phyloP scores from a whole-genome alignment of 2,329 filamentous ascomycete genomes.

The Colletotrichum echinochloae region DNA sequence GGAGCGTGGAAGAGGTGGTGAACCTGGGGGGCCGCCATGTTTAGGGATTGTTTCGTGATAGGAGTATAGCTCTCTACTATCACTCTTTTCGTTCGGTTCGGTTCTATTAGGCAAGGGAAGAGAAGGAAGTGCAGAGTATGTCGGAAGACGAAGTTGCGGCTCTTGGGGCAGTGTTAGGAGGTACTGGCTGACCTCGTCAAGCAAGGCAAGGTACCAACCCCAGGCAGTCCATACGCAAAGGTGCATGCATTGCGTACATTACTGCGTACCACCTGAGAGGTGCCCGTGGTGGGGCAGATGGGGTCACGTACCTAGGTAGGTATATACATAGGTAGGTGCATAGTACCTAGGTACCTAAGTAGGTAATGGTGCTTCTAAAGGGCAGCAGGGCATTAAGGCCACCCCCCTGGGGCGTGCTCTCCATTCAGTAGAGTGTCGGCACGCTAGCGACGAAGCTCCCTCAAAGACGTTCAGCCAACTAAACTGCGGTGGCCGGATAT shows the following conservation, averaged over 20 bases:
- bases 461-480: constrained; percentile 7
- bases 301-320: neutral
- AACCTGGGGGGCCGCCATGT: constrained; percentile 88
- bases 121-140: constrained; percentile 2
- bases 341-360: neutral
- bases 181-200: constrained; percentile 19
- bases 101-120: constrained; percentile 7
- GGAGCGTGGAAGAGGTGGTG: constrained; percentile 97
- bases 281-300: constrained; percentile 36
- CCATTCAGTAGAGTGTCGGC: constrained; percentile 1
- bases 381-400: constrained; percentile 30
- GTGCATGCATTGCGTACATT: constrained; percentile 17
- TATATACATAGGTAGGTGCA: no score
- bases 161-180: constrained; percentile 28
- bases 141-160: constrained; percentile 15
- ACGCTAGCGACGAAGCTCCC: constrained; percentile 32
- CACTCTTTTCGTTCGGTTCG: constrained; percentile 53
- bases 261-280: constrained; percentile 5
- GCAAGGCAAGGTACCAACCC: constrained; percentile 19
- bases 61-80: constrained; percentile 98
- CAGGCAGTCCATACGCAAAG: constrained; percentile 26
- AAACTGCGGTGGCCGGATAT: constrained; percentile 29
- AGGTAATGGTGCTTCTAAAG: constrained; percentile 4
- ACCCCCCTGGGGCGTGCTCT: constrained; percentile 31
- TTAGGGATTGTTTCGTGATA: constrained; percentile 67